Percentiles rank a stretch among this genome's conserved stretches.
Conservation (phyloP, 176 grass and related monocot species). For the Zoysia pacifica region DNA sequence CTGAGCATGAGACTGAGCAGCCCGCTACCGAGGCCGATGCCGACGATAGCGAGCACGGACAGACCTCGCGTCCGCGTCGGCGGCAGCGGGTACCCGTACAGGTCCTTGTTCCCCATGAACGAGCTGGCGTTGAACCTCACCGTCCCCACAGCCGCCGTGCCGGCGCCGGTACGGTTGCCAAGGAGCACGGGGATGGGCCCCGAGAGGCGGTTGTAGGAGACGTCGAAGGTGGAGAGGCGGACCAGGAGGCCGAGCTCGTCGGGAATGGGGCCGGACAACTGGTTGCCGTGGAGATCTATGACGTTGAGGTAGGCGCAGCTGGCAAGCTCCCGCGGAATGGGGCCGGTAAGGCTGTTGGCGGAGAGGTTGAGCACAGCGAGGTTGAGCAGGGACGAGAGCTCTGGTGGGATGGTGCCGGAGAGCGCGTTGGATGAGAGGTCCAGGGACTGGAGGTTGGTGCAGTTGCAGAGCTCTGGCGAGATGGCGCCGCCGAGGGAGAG, state of each 20-base stretch:
- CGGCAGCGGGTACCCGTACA: slow-evolving; percentile 76
- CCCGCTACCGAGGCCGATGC: slow-evolving; percentile 72
- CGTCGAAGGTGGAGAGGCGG: slow-evolving; percentile 68
- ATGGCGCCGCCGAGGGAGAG: slow-evolving; percentile 56
- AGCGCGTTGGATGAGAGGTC: slow-evolving; percentile 76
- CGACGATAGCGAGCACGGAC: slow-evolving; percentile 79
- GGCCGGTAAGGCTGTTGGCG: slow-evolving; percentile 50
- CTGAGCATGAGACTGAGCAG: slow-evolving; percentile 73
- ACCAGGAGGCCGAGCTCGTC: slow-evolving; percentile 69
- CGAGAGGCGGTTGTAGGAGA: slow-evolving; percentile 64
- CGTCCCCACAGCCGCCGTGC: neutral
- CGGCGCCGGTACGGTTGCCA: slow-evolving; percentile 50
- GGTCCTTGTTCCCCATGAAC: slow-evolving; percentile 59
- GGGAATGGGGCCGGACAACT: slow-evolving; percentile 61
- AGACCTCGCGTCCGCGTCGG: slow-evolving; percentile 40
- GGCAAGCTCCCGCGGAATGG: slow-evolving; percentile 64
- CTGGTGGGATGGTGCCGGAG: slow-evolving; percentile 47
- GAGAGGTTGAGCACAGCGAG: slow-evolving; percentile 85
- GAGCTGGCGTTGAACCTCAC: slow-evolving; percentile 76
- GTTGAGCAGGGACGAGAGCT: slow-evolving; percentile 66
- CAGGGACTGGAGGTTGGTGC: slow-evolving; percentile 81
- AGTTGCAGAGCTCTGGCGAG: slow-evolving; percentile 66
- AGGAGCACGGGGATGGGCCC: slow-evolving; percentile 67
- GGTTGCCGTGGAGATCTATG: slow-evolving; percentile 81
- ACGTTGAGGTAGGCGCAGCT: slow-evolving; percentile 79